phyloP scores from a whole-genome alignment of 495 filamentous ascomycete species.

The Penicillium waksmanii region DNA sequence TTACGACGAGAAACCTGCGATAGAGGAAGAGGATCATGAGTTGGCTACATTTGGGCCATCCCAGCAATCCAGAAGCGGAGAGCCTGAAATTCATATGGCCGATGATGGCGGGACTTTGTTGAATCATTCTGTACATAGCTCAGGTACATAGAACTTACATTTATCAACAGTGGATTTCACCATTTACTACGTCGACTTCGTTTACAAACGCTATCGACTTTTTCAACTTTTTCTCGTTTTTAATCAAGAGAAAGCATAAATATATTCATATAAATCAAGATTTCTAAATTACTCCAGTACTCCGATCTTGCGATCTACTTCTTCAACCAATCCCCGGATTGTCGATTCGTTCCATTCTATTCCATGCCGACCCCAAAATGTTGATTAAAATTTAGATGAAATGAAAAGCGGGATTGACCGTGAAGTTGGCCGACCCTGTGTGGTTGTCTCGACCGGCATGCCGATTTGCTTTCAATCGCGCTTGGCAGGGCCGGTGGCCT shows the following conservation, averaged over 20 bases:
- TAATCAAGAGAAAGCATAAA: too few relatives aligned
- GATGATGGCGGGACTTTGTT: background rate
- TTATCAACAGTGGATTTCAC: too few relatives aligned
- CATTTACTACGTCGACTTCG: too few relatives aligned
- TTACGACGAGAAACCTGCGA: constrained; percentile 7
- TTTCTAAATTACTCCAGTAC: too few relatives aligned
- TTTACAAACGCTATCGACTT: too few relatives aligned
- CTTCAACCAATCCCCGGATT: background rate
- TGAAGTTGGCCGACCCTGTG: too few relatives aligned
- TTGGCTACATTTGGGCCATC: background rate
- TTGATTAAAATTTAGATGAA: background rate
- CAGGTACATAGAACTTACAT: too few relatives aligned
- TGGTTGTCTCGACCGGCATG: background rate
- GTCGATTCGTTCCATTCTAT: background rate
- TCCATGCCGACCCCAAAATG: background rate
- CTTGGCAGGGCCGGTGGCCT: background rate
- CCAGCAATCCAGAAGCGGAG: background rate
- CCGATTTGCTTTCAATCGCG: background rate
- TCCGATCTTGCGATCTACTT: background rate
- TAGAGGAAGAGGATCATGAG: constrained; percentile 1
- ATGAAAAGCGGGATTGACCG: too few relatives aligned
- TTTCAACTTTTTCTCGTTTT: too few relatives aligned
- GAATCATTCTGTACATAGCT: too few relatives aligned
- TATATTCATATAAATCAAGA: too few relatives aligned
- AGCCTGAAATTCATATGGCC: background rate